These are phyloP conservation scores for Thymus quinquecostatus DNA, from an alignment of 257 asterid species.

Conservation along the genomic window DNA sequence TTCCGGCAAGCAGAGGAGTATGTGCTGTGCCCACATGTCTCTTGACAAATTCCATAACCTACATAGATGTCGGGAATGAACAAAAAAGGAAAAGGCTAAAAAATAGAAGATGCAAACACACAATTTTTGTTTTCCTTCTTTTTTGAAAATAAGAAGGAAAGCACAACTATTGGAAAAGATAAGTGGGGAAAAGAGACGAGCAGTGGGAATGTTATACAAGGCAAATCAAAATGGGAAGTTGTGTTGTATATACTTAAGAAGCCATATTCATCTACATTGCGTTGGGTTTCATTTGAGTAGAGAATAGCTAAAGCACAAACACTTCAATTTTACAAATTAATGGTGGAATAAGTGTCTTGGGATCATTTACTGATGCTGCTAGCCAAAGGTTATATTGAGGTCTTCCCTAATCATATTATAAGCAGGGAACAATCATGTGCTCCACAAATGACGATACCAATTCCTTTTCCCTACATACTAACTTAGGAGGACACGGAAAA, in stretches of 20 bases:
- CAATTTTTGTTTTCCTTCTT: neutral
- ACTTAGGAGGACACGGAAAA: constrained; percentile 5
- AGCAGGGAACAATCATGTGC: constrained; percentile 16
- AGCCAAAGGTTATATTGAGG: neutral
- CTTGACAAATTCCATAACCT: constrained; percentile 92
- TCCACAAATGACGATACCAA: neutral
- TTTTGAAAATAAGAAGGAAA: neutral
- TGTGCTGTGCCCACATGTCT: constrained; percentile 55
- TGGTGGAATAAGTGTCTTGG: constrained; percentile 4
- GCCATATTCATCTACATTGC: neutral
- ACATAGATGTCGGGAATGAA: constrained; percentile 23
- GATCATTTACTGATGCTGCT: neutral
- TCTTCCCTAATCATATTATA: neutral
- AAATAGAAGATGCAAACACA: neutral
- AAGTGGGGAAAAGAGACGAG: neutral
- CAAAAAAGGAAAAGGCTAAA: neutral
- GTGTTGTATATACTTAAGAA: neutral
- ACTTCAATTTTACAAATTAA: neutral
- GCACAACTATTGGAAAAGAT: neutral
- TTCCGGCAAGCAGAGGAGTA: constrained; percentile 83
- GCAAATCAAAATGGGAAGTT: neutral
- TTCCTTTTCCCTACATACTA: constrained; percentile 20
- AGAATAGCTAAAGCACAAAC: neutral
- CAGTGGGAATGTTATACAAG: neutral
- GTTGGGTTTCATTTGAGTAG: neutral